A percentile compares a stretch with the other conserved stretches of the same genome.
phyloP scores from a whole-genome alignment of 1,284 basidiomycete species.

The Ustanciosporium gigantosporum region DNA sequence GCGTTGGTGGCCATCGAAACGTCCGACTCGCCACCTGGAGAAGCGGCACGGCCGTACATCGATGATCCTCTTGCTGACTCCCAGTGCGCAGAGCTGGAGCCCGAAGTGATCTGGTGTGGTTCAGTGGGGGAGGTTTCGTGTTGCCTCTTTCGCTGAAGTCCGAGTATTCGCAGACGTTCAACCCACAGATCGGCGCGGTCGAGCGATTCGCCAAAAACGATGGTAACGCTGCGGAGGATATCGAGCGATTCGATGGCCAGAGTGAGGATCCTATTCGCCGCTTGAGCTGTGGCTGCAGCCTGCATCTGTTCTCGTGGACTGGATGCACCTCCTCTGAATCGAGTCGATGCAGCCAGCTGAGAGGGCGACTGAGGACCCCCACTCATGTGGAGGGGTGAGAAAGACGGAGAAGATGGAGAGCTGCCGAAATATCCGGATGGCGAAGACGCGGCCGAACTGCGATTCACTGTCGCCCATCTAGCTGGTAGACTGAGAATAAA shows the following conservation, averaged over 20 bases:
- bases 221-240: slow-evolving; percentile 83
- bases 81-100: slow-evolving; percentile 19
- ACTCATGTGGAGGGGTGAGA: slow-evolving; percentile 45
- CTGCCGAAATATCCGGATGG: slow-evolving; percentile 42
- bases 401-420: slow-evolving; percentile 48
- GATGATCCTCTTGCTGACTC: slow-evolving; percentile 34
- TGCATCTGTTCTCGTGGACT: slow-evolving; percentile 37
- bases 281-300: slow-evolving; percentile 62
- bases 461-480: slow-evolving; percentile 69
- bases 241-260: slow-evolving; percentile 87
- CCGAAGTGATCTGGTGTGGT: slow-evolving; percentile 17
- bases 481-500: slow-evolving; percentile 81
- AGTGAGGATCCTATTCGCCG: slow-evolving; percentile 78
- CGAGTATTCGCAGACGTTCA: slow-evolving; percentile 50
- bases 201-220: slow-evolving; percentile 82
- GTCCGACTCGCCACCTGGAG: slow-evolving; percentile 32
- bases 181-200: slow-evolving; percentile 84
- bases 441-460: slow-evolving; percentile 22
- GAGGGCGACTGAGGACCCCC: slow-evolving; percentile 23
- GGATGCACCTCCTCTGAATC: slow-evolving; percentile 15
- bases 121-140: slow-evolving; percentile 35
- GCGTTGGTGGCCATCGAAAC: slow-evolving; percentile 42
- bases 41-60: slow-evolving; percentile 23
- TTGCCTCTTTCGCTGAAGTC: slow-evolving; percentile 48
- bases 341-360: slow-evolving; percentile 19